Base-by-base conservation (phyloP, 768 basidiomycete genomes). In the Naematelia aurantialba region DNA sequence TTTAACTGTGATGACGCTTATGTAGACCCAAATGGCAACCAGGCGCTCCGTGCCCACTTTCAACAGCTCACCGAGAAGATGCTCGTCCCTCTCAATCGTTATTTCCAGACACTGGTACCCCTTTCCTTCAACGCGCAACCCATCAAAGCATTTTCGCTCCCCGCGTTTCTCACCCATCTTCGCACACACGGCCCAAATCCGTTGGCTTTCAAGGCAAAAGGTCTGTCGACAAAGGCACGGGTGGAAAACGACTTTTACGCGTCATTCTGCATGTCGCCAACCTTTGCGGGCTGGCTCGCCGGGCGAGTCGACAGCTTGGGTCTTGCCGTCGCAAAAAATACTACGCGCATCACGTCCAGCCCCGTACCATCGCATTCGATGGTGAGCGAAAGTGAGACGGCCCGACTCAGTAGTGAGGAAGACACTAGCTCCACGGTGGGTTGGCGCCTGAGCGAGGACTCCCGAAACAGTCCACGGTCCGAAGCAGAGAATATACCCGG, bases 31-130 rank as follows among this genome's bases (percentile, higher is more conserved):
- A 61, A 70, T 8, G 26, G 90, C 83, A 54, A 83, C 84, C 53
- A 82, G 79, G 55, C 78, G 45, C 80, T 94, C 12, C 85, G 89
- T 22, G 81, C 84, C 47, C 91, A 97, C 71, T 91, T 98, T 74
- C 85, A 85, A 54, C 84, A 87, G 42, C 83, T 93, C 46, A 91
- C 94, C 1, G 88, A 87, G 19, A 87, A 87, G 55, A 81, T 98
- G 61, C 83, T 97, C 21, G 86, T 89, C 1, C 94, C 94, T 0
- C 82, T 98, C 3, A 87, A 93, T 66, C 84, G 93, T 64, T 97
- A 97, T 80, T 85, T 97, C 51, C 72, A 74, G 52, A 74, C 72
- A 4, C 64, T 74, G 17, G 63, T 71, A 5, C 72, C 72, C 14
- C 58, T 65, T 10, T 49, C 65, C 13, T 26, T 21, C 4, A 30